Evolutionary conservation across 2,329 filamentous ascomycete species (phyloP).

Genomic region (Pseudocercospora crystallina): DNA sequence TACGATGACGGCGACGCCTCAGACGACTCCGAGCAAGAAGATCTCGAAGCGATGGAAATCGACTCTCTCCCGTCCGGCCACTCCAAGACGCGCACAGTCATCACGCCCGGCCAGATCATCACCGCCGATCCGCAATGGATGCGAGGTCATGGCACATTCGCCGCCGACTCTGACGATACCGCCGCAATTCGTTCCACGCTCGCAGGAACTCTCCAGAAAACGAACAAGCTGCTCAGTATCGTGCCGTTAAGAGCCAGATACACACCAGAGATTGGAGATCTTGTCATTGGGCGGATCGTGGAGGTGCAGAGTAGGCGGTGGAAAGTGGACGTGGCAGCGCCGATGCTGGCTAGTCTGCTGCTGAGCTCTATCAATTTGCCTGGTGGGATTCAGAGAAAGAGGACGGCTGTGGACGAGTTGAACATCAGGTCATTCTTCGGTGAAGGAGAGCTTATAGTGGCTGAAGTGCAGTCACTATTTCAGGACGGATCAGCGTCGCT

Average conservation of each 20-base stretch:
- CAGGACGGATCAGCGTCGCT: conserved; percentile 81
- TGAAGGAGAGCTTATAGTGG: conserved; percentile 89
- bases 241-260: conserved; percentile 88
- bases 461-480: conserved; percentile 89
- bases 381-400: conserved; percentile 83
- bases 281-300: conserved; percentile 89
- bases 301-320: conserved; percentile 92
- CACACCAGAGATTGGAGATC: conserved; percentile 91
- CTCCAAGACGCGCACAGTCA: conserved; percentile 54
- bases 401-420: conserved; percentile 93
- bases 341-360: conserved; percentile 79
- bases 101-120: conserved; percentile 86
- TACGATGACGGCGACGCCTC: not conserved
- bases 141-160: conserved; percentile 92
- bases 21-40: conserved; percentile 29
- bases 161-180: conserved; percentile 53
- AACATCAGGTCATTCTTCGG: conserved; percentile 97
- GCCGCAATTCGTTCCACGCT: conserved; percentile 83
- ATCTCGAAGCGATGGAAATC: conserved; percentile 40
- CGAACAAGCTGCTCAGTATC: conserved; percentile 94
- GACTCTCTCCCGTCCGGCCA: conserved; percentile 51
- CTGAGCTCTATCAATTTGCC: conserved; percentile 92
- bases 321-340: conserved; percentile 90
- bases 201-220: conserved; percentile 84
- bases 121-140: conserved; percentile 97